Conservation (phyloP, 2,329 filamentous ascomycete genomes). For the Neophaeococcomyces aloes region DNA sequence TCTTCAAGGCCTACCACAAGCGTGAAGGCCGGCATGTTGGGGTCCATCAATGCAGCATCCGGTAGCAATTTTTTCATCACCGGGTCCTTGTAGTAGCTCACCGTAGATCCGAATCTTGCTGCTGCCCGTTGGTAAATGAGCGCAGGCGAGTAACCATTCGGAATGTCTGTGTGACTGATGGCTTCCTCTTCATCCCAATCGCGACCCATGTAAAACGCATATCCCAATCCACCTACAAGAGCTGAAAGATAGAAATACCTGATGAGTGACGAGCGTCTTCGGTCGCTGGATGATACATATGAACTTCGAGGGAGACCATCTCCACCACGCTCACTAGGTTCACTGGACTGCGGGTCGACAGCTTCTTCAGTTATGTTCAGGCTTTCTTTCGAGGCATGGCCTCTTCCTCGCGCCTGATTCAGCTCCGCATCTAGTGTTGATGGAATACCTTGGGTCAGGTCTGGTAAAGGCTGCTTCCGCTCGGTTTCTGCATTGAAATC, state of each 20-base stretch:
- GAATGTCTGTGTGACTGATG: conserved; percentile 52
- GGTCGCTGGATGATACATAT: conserved; percentile 85
- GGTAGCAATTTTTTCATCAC: conserved; percentile 87
- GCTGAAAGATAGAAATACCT: conserved; percentile 61
- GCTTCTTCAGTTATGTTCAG: conserved; percentile 42
- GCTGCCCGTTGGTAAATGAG: conserved; percentile 73
- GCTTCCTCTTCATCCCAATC: conserved; percentile 79
- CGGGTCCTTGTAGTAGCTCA: conserved; percentile 92
- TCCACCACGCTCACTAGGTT: conserved; percentile 44
- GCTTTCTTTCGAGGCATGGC: conserved; percentile 24
- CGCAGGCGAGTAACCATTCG: conserved; percentile 65
- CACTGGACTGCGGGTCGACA: conserved; percentile 36
- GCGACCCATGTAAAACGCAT: conserved; percentile 66
- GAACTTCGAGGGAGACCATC: conserved; percentile 61
- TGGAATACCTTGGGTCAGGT: conserved; percentile 88
- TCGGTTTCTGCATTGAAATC: conserved; percentile 2
- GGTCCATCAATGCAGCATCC: conserved; percentile 48
- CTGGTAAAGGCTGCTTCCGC: conserved; percentile 57
- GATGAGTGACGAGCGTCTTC: conserved; percentile 63
- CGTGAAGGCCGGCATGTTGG: conserved; percentile 77
- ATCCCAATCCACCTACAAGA: conserved; percentile 45
- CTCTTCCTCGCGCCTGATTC: conserved; percentile 30
- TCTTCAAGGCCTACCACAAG: conserved; percentile 89
- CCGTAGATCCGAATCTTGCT: conserved; percentile 62
- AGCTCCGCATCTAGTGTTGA: conserved; percentile 78